Base-by-base conservation (phyloP, 1,284 basidiomycete genomes). In the Trametes polyzona region DNA sequence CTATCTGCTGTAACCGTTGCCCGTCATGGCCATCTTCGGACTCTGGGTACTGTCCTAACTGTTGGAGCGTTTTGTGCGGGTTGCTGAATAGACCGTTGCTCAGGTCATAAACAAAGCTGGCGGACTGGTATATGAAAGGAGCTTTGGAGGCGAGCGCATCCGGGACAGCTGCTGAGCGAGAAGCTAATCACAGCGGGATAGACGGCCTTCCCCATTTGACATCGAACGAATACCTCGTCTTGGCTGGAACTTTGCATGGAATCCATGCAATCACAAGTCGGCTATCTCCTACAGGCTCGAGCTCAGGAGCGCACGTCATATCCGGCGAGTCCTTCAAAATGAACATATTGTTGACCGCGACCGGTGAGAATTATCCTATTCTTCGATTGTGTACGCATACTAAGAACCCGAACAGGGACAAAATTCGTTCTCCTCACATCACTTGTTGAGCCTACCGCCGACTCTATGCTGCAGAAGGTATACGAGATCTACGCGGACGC, bases 41-140 rank as follows among this genome's bases (percentile, higher is more conserved):
- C 83, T 96, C 52, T 95, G 93, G 90, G 90, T 90, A 76, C 17
- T 61, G 52, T 11, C n/a, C 41, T 8, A n/a, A 42, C 9, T 41
- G 16, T 19, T 36, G 16, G 17, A 24, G 14, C 3, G 46, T 23
- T 23, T 36, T 5, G 33, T 26, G 23, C 17, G 12, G 30, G 3
- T 16, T 12, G 33, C n/a, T 29, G 17, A 37, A 16, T 32, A 17
- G 4, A 6, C 5, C n/a, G 7, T 14, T 4, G 2, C 24, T 17
- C 57, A 92, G 95, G 91, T 98, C 60, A 98, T 99, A 71, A 99
- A 98, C 78, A 99, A 99, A 78, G 97, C 97, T 16, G 96, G 96
- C 24, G 97, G 96, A 16, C 84, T 99, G 37, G 92, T 98, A 57
- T 99, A 96, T 76, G 92, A 96, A 67, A 84, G 93, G 58, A 93